These are phyloP conservation scores for Guyanaporus albipodus DNA, from an alignment of 768 basidiomycete species.

Conservation along the genomic window DNA sequence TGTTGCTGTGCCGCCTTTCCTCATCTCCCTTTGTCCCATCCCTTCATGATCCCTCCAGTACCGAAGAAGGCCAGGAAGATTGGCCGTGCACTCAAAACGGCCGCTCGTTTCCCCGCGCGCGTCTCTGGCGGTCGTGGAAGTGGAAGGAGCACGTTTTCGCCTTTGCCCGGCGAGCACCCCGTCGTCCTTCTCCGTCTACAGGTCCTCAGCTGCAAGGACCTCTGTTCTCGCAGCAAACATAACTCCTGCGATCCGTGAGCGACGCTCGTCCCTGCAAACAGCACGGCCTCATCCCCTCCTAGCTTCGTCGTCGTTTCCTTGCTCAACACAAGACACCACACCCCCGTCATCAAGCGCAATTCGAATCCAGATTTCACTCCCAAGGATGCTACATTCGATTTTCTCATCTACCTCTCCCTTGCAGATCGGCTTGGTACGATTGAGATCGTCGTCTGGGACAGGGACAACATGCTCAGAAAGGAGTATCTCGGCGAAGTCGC, in stretches of 20 bases:
- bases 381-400: conserved; percentile 84
- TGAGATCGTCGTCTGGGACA: conserved; percentile 92
- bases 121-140: conserved; percentile 40
- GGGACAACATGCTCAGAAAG: conserved; percentile 75
- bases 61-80: conserved; percentile 49
- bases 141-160: conserved; percentile 36
- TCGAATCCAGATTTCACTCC: conserved; percentile 62
- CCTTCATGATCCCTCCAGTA: conserved; percentile 29
- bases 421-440: conserved; percentile 69
- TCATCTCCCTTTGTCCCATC: not conserved
- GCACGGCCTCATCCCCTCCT: not conserved
- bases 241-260: conserved; percentile 78
- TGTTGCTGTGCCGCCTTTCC: conserved; percentile 10
- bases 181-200: conserved; percentile 65
- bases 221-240: conserved; percentile 61
- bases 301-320: conserved; percentile 72
- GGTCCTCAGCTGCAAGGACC: conserved; percentile 57
- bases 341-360: conserved; percentile 71
- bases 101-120: conserved; percentile 50
- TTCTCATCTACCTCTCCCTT: conserved; percentile 76
- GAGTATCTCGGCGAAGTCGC: conserved; percentile 92
- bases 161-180: conserved; percentile 60
- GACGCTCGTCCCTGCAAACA: not conserved
- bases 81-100: conserved; percentile 56
- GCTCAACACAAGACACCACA: conserved; percentile 57